A percentile compares a stretch with the other conserved stretches of the same genome.
Conservation (phyloP, 1,139 yeast species). For the Geotrichum candidum region DNA sequence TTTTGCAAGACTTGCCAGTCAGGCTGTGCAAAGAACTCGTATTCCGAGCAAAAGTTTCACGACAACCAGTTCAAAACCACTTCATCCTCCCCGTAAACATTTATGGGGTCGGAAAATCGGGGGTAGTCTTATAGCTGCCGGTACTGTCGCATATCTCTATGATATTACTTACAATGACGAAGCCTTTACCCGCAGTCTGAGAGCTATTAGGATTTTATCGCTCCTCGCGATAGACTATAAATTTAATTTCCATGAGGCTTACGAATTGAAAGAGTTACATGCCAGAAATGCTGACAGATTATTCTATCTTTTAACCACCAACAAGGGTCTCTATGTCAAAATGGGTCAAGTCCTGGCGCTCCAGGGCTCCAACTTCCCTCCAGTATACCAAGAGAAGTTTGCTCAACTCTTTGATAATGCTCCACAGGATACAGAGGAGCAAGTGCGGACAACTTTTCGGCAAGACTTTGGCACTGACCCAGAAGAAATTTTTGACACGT, state of each 20-base stretch:
- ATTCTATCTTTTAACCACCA: slow-evolving; percentile 46
- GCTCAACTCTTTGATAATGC: slow-evolving; percentile 61
- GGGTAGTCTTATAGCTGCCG: neutral
- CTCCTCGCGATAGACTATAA: slow-evolving; percentile 58
- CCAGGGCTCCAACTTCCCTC: slow-evolving; percentile 63
- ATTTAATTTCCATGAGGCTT: slow-evolving; percentile 40
- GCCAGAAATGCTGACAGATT: slow-evolving; percentile 54
- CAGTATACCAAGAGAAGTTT: slow-evolving; percentile 52
- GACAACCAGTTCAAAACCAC: neutral
- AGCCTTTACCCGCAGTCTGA: slow-evolving; percentile 46
- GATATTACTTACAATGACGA: slow-evolving; percentile 39
- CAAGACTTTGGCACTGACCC: slow-evolving; percentile 45
- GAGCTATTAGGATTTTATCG: slow-evolving; percentile 46
- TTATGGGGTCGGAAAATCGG: neutral
- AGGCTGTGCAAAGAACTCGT: neutral
- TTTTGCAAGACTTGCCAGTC: neutral
- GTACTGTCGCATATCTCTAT: slow-evolving; percentile 9
- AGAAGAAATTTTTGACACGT: slow-evolving; percentile 42
- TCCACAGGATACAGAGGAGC: slow-evolving; percentile 58
- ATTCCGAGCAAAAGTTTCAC: neutral
- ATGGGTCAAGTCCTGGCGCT: slow-evolving; percentile 72
- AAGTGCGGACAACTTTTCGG: slow-evolving; percentile 44
- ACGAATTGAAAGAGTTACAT: slow-evolving; percentile 50
- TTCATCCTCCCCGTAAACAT: neutral
- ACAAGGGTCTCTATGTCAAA: slow-evolving; percentile 71